These are phyloP conservation scores for Anethum foeniculum DNA, from an alignment of 140 eudicot species.

Conservation along the genomic window DNA sequence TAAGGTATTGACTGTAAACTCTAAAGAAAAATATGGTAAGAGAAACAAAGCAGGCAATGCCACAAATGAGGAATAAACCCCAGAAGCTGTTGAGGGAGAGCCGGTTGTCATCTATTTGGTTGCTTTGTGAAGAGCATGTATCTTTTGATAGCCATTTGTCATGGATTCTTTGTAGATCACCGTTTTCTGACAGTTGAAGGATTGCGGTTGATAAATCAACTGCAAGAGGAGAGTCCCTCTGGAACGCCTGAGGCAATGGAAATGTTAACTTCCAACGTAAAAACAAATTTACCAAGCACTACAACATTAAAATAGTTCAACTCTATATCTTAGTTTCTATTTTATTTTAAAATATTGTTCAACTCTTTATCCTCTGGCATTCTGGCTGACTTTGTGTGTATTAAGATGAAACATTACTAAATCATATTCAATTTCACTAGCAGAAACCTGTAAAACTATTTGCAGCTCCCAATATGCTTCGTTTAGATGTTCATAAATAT, in stretches of 20 bases:
- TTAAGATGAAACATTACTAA: too few species aligned
- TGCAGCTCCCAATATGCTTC: background rate
- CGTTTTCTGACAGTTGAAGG: conserved; percentile 32
- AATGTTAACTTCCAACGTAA: background rate
- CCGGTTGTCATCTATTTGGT: conserved; percentile 18
- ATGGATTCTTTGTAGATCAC: conserved; percentile 29
- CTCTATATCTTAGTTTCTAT: background rate
- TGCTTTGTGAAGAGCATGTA: conserved; percentile 20
- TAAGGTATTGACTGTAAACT: conserved; percentile 57
- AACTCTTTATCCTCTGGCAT: background rate
- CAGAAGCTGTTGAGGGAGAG: conserved; percentile 88
- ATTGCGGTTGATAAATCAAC: conserved; percentile 35
- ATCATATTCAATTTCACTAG: background rate
- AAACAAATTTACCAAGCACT: background rate
- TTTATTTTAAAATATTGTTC: too few species aligned
- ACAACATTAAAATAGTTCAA: background rate
- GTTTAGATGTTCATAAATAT: background rate
- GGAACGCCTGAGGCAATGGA: conserved; percentile 25
- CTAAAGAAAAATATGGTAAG: conserved; percentile 46
- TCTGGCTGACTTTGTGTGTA: background rate
- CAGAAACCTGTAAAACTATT: background rate
- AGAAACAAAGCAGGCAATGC: conserved; percentile 56
- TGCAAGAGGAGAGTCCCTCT: conserved; percentile 33
- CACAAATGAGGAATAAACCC: conserved; percentile 94
- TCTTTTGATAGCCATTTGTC: conserved; percentile 28